phyloP scores from a whole-genome alignment of 306 rosid genomes.

The Spatholobus suberectus region DNA sequence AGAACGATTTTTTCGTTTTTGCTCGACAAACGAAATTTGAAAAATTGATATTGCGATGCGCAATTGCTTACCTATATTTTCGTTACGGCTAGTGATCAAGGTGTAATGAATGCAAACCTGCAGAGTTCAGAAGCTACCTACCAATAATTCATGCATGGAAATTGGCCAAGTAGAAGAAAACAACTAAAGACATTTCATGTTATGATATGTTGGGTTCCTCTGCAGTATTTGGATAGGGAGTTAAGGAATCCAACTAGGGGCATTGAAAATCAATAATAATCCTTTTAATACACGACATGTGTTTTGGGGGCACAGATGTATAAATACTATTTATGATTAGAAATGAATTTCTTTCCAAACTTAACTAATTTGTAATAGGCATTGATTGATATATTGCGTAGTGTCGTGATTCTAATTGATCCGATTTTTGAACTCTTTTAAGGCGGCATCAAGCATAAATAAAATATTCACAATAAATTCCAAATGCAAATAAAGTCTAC shows the following conservation, averaged over 20 bases:
- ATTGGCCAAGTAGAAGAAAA: slow-evolving; percentile 32
- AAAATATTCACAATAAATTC: neutral
- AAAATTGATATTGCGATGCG: neutral
- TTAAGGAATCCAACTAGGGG: slow-evolving; percentile 3
- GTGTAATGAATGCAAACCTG: slow-evolving; percentile 35
- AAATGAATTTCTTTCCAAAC: neutral
- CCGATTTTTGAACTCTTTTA: neutral
- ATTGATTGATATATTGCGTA: neutral
- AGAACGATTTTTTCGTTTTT: neutral
- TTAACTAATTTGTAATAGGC: neutral
- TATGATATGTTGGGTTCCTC: slow-evolving; percentile 8
- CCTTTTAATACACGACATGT: neutral
- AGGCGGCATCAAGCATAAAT: neutral
- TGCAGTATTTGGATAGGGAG: slow-evolving; percentile 12
- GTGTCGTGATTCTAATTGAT: neutral
- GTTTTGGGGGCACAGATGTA: neutral
- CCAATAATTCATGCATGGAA: slow-evolving; percentile 26
- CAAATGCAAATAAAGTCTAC: slow-evolving; percentile 19
- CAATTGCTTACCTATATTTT: neutral
- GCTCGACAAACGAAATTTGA: slow-evolving; percentile 23
- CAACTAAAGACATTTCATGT: slow-evolving; percentile 9
- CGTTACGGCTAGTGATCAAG: neutral
- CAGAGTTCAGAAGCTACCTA: slow-evolving; percentile 25
- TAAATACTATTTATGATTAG: slow-evolving; percentile 19
- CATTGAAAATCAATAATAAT: slow-evolving; percentile 33